phyloP scores from a whole-genome alignment of 2,329 filamentous ascomycete genomes.

The Verticillium alfalfae region DNA sequence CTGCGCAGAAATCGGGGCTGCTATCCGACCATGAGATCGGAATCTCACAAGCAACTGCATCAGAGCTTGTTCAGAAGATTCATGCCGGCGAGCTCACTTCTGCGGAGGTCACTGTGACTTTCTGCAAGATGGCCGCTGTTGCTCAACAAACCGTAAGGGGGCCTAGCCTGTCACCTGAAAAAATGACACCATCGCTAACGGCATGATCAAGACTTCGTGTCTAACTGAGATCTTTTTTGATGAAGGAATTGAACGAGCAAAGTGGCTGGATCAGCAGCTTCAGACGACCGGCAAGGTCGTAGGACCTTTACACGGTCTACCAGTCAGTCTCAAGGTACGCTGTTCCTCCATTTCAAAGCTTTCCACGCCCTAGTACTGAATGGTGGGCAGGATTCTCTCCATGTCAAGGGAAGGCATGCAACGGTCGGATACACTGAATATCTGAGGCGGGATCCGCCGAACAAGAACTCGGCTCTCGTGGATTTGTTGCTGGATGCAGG shows the following conservation, averaged over 20 bases:
- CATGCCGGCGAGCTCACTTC: slow-evolving; percentile 12
- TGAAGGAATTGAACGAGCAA: slow-evolving; percentile 36
- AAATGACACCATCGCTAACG: background rate
- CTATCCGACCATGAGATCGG: slow-evolving; percentile 14
- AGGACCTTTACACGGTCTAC: slow-evolving; percentile 59
- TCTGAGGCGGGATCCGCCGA: slow-evolving; percentile 46
- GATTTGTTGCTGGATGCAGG: slow-evolving; percentile 53
- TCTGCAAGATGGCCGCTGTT: slow-evolving; percentile 19
- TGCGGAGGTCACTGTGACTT: slow-evolving; percentile 17
- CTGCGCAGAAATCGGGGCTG: slow-evolving; percentile 4
- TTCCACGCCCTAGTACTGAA: slow-evolving; percentile 9
- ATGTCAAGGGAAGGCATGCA: slow-evolving; percentile 44
- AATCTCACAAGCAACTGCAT: slow-evolving; percentile 14
- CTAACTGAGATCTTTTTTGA: slow-evolving; percentile 45
- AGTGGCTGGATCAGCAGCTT: slow-evolving; percentile 36
- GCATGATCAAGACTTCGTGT: slow-evolving; percentile 23
- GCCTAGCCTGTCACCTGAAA: no score
- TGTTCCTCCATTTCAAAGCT: background rate
- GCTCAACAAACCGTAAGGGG: slow-evolving; percentile 17
- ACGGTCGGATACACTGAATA: slow-evolving; percentile 49
- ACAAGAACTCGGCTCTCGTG: slow-evolving; percentile 49
- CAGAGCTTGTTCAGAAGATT: slow-evolving; percentile 11
- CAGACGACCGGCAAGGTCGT: slow-evolving; percentile 30
- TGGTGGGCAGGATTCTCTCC: slow-evolving; percentile 56
- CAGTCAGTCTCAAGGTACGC: slow-evolving; percentile 30